A percentile compares a stretch with the other conserved stretches of the same genome.
Evolutionary conservation across 2,329 filamentous ascomycete species (phyloP).

Genomic region (Pseudonectria foliicola): DNA sequence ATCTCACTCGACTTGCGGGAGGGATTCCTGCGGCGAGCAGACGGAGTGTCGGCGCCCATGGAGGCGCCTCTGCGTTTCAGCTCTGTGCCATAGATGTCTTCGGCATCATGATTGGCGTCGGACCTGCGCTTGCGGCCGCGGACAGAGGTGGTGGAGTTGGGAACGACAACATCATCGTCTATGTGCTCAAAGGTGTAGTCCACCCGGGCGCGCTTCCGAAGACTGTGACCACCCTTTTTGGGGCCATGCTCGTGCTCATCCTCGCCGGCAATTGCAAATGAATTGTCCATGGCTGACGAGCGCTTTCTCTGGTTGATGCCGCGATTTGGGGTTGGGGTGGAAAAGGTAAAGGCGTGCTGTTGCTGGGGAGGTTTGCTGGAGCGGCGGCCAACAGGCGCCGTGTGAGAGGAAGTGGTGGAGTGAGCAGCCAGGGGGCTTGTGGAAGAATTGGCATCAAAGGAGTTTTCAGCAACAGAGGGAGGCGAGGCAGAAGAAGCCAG

Average conservation of each 20-base stretch:
- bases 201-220: conserved; percentile 48
- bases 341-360: conserved; percentile 31
- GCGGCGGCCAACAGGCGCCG: conserved; percentile 24
- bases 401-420: conserved; percentile 26
- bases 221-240: conserved; percentile 51
- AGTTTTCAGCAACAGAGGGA: conserved; percentile 24
- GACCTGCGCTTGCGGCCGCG: conserved; percentile 32
- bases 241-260: conserved; percentile 41
- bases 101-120: conserved; percentile 27
- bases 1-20: conserved; percentile 31
- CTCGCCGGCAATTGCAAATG: conserved; percentile 30
- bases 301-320: conserved; percentile 33
- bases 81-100: conserved; percentile 23
- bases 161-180: conserved; percentile 37
- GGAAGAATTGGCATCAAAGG: conserved; percentile 24
- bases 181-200: conserved; percentile 51
- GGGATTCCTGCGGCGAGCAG: conserved; percentile 33
- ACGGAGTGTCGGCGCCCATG: conserved; percentile 28
- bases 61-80: conserved; percentile 32
- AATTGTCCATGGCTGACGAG: conserved; percentile 36
- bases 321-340: conserved; percentile 26
- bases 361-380: conserved; percentile 29
- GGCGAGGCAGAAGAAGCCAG: conserved; percentile 27
- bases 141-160: conserved; percentile 27
- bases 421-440: conserved; percentile 27